Evolutionary conservation across 768 basidiomycete genomes (phyloP).

Genomic region (Nidularia pulvinata): DNA sequence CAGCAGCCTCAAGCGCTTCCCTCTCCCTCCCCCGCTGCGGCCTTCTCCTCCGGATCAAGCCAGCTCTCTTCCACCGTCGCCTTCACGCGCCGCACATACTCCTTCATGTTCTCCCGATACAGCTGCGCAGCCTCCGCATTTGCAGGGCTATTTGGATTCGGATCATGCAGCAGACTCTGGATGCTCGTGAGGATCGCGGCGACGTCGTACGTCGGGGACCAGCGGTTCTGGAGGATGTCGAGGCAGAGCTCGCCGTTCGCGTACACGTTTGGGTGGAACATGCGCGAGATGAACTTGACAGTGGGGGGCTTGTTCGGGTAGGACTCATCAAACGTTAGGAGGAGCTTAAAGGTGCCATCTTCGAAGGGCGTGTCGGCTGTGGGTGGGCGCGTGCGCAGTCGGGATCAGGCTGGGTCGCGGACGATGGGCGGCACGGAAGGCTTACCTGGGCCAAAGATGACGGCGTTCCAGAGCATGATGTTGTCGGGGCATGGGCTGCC

Average conservation of each 20-base stretch:
- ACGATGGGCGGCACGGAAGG: constrained; percentile 3
- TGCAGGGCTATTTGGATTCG: constrained; percentile 97
- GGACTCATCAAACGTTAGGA: constrained; percentile 94
- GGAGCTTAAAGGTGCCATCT: constrained; percentile 97
- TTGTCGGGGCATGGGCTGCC: constrained; percentile 98
- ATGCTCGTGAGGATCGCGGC: constrained; percentile 98
- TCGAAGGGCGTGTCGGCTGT: constrained; percentile 98
- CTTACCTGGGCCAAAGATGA: constrained; percentile 97
- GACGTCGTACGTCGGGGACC: constrained; percentile 99
- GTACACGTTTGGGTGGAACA: constrained; percentile 99
- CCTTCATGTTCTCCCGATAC: constrained; percentile 98
- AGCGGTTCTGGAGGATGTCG: constrained; percentile 98
- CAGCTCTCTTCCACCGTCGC: constrained; percentile 94
- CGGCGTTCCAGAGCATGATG: constrained; percentile 99
- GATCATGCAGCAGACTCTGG: constrained; percentile 94
- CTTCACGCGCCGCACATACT: constrained; percentile 93
- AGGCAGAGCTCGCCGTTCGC: constrained; percentile 98
- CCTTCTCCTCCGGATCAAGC: constrained; percentile 82
- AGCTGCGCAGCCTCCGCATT: constrained; percentile 98
- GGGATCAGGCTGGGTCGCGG: background rate
- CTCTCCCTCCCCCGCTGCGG: background rate
- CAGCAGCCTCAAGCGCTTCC: too few species aligned
- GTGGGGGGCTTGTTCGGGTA: constrained; percentile 99
- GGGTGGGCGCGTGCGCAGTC: background rate
- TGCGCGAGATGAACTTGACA: constrained; percentile 94